These are phyloP conservation scores for Coccomyxa subellipsoidea DNA, from an alignment of 163 green algal genomes.

Conservation along the genomic window DNA sequence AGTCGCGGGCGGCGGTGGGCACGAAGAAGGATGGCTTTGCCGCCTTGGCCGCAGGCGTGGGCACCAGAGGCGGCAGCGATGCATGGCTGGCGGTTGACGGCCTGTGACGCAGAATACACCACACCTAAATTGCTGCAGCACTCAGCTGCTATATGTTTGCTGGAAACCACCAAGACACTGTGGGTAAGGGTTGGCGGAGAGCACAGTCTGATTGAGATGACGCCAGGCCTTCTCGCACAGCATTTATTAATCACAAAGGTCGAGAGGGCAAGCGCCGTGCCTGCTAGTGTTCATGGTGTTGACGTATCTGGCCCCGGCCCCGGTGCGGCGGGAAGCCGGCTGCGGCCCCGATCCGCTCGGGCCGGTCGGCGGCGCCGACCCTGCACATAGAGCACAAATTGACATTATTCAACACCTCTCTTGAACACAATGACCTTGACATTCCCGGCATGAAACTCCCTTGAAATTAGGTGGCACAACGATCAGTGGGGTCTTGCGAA, in stretches of 20 bases:
- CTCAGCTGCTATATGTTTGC: too few relatives aligned
- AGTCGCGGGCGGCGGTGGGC: not conserved
- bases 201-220: too few relatives aligned
- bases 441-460: not conserved
- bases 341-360: not conserved
- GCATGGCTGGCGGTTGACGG: not conserved
- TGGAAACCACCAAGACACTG: too few relatives aligned
- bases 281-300: conserved; percentile 1
- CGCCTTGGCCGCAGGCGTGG: not conserved
- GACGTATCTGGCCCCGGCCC: not conserved
- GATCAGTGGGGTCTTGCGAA: too few relatives aligned
- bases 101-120: not conserved
- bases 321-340: not conserved
- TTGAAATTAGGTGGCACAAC: too few relatives aligned
- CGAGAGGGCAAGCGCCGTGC: not conserved
- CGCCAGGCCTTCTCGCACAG: too few relatives aligned
- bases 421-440: too few relatives aligned
- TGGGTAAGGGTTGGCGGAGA: too few relatives aligned
- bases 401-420: not conserved
- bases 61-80: not conserved
- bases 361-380: not conserved
- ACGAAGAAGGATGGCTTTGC: not conserved
- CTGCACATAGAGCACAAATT: not conserved
- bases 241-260: too few relatives aligned
- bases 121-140: too few relatives aligned